Base-by-base conservation (phyloP, 2,329 filamentous ascomycete genomes). In the Colletotrichum somersetense region DNA sequence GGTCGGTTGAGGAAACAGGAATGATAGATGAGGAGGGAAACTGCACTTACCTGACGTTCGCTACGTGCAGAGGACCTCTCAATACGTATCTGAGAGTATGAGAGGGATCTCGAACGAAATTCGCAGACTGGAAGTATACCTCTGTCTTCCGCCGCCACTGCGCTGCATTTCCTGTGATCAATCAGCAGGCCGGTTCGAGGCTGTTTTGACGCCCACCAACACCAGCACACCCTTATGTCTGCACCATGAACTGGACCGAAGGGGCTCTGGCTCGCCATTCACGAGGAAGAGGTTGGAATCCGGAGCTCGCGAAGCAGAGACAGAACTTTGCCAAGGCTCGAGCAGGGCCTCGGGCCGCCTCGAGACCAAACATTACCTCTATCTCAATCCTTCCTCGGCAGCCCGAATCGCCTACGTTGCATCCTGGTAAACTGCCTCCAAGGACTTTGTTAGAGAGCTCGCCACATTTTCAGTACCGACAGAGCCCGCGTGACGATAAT, bases 241-340 rank as follows among this genome's bases (percentile, higher is more conserved):
- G n/a, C 42, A 35, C 42, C 53, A 85, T 85, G 83, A 85, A 85
- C 74, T 84, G 83, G 82, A 84, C 80, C 2, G 81, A 81, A 72
- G 81, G 82, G 12, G 73, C 77, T 44, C 79, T 83, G 30, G 77
- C 81, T 55, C 81, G 83, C 11, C 79, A 83, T 70, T 78, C 79
- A 35, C 78, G 78, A 46, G 77, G 78, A 8, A 81, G 77, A 62
- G 76, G 78, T 18, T 80, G 75, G 76, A 79, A 80, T 26, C 73
- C 77, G 38, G 80, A 83, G 50, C 69, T 74, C 23, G 76, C 78
- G 26, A 80, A 79, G 20, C 83, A 85, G 73, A 81, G 79, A 56
- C 74, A 80, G 64, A 80, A 81, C 65, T 84, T 84, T 73, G 82
- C 82, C 23, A 81, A 79, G 66, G 78, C 77, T 5, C 80, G 62